Base-by-base conservation (phyloP, 257 asterid species). In the Verbascum thapsus region DNA sequence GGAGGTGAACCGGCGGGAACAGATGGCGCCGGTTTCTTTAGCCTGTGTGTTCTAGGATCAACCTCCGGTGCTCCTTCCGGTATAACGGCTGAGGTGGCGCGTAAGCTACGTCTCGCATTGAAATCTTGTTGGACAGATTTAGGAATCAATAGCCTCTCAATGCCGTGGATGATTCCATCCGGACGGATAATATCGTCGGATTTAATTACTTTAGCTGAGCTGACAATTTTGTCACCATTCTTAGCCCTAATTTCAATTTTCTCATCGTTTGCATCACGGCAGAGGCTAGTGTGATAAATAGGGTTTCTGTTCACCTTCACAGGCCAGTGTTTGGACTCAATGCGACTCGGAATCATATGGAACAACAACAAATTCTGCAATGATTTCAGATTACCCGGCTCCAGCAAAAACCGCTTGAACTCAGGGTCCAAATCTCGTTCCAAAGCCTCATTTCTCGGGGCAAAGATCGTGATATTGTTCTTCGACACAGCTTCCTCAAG, bases 101-200 rank as follows among this genome's bases (percentile, higher is more conserved):
- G 26, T 39, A 89, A 60, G 75, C 85, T 92, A 10, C 99, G 76
- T 22, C 99, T 48, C 0, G 82, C 76, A 73, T 92, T 92, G 81
- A 92, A 92, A 16, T 82, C 91, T 34, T 82, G 91, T 50, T 87
- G 96, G 0, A 92, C 99, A 5, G 96, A 82, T 68, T 88, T 83
- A 0, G 99, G 99, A 2, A 92, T 62, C 45, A 92, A 17, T 0
- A 92, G 77, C 3, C 88, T 66, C 75, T 92, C 95, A 15, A 92
- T 89, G 22, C 99, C 99, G 75, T 92, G 99, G 67, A 92, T 92
- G 15, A 92, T 68, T 34, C 99, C 99, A 53, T 92, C 99, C 9
- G 96, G 95, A 1, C 95, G 91, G 22, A 85, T 51, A 11, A 92
- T 43, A 53, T 86, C 89, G 20, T 88, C 85, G 0, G 94, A 78